Evolutionary conservation across 2,329 filamentous ascomycete genomes (phyloP).

Genomic region (Elsinoe arachidis): DNA sequence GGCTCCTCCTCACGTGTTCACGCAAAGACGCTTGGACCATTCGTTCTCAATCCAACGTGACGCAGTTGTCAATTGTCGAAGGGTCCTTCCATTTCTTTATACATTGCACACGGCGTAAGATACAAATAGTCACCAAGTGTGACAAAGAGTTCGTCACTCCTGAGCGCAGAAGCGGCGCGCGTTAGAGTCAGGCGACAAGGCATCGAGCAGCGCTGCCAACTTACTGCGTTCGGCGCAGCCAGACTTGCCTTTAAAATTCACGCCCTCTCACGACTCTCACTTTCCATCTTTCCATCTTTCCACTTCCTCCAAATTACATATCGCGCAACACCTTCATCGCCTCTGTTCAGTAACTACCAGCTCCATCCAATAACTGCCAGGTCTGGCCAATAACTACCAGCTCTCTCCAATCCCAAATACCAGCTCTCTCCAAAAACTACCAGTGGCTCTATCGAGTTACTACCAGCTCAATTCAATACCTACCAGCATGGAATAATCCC

Average conservation of each 20-base stretch:
- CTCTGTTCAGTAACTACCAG: too few relatives aligned
- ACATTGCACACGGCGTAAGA: not conserved
- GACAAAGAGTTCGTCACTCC: too few relatives aligned
- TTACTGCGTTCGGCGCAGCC: not conserved
- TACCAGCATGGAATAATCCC: not conserved
- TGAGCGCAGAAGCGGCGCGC: not conserved
- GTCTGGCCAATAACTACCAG: too few relatives aligned
- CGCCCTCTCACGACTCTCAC: not conserved
- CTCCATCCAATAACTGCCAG: too few relatives aligned
- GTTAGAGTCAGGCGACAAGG: not conserved
- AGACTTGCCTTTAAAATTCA: not conserved
- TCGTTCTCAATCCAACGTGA: not conserved
- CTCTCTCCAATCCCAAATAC: not conserved
- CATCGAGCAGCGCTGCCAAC: not conserved
- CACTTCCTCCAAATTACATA: not conserved
- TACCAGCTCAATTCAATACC: too few relatives aligned
- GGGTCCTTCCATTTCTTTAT: not conserved
- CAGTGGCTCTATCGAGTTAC: too few relatives aligned
- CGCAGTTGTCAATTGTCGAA: not conserved
- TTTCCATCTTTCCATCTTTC: not conserved
- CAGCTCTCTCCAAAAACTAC: too few relatives aligned
- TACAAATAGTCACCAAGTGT: not conserved
- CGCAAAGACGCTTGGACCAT: constrained; percentile 7
- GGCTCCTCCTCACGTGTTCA: not conserved
- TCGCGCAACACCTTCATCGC: too few relatives aligned